phyloP scores from a whole-genome alignment of 371 early-diverging fungal species.

The Mucor irregularis region DNA sequence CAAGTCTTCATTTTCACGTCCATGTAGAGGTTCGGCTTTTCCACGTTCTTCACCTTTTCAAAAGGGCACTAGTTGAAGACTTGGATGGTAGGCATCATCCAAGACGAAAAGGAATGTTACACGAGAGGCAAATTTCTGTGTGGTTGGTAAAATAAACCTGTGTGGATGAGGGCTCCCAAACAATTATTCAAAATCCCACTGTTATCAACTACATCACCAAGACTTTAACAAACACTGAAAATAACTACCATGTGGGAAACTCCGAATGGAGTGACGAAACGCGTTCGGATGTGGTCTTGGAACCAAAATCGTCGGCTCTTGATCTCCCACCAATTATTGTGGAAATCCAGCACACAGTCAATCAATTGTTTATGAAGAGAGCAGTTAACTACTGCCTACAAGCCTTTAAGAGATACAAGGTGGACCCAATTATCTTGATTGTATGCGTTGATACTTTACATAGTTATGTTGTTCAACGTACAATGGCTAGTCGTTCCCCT shows the following conservation, averaged over 20 bases:
- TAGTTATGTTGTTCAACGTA: slow-evolving; percentile 11
- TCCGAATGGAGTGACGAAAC: slow-evolving; percentile 6
- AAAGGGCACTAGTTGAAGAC: too few relatives aligned
- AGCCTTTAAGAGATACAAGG: slow-evolving; percentile 7
- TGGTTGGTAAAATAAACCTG: too few relatives aligned
- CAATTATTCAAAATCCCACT: slow-evolving; percentile 11
- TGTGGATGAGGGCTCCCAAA: too few relatives aligned
- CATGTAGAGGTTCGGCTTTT: too few relatives aligned
- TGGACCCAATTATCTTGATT: slow-evolving; percentile 9
- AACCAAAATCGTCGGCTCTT: slow-evolving; percentile 4
- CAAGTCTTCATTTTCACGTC: too few relatives aligned
- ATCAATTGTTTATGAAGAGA: slow-evolving; percentile 11
- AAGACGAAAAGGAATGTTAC: too few relatives aligned
- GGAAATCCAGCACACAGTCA: slow-evolving; percentile 6
- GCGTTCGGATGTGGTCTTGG: slow-evolving; percentile 14
- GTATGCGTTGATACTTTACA: slow-evolving; percentile 5
- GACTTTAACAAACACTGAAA: neutral
- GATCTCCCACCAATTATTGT: slow-evolving; percentile 10
- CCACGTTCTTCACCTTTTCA: too few relatives aligned
- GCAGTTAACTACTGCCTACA: slow-evolving; percentile 10
- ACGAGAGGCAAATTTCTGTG: too few relatives aligned
- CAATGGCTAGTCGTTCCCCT: slow-evolving; percentile 3
- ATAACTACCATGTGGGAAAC: slow-evolving; percentile 11
- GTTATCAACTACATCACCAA: slow-evolving; percentile 8
- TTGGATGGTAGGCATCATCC: too few relatives aligned